Conservation (phyloP, 805 yeast genomes). For the Cyberlindnera veronae region DNA sequence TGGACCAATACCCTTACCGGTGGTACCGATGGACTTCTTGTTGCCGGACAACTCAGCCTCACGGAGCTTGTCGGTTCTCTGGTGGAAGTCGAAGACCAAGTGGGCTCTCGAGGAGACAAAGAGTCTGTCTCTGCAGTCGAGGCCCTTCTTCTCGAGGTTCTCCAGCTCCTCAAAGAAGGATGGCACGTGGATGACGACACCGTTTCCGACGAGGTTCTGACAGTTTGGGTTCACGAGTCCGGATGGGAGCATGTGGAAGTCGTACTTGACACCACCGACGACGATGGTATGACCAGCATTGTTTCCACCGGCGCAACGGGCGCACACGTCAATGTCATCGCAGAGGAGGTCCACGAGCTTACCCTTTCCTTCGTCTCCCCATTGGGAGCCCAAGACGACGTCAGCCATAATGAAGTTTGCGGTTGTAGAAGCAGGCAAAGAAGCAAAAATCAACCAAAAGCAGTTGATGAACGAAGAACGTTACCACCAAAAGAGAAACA, state of each 20-base stretch:
- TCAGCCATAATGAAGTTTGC: constrained; percentile 34
- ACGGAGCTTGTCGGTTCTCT: constrained; percentile 90
- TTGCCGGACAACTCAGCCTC: constrained; percentile 74
- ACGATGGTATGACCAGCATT: constrained; percentile 99
- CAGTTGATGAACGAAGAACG: constrained; percentile 17
- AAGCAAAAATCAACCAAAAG: constrained; percentile 13
- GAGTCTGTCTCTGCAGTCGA: constrained; percentile 57
- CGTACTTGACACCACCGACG: constrained; percentile 82
- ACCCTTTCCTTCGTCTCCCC: constrained; percentile 99
- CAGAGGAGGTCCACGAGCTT: constrained; percentile 93
- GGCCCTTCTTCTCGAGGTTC: constrained; percentile 77
- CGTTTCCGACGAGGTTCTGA: constrained; percentile 86
- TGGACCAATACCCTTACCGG: constrained; percentile 99
- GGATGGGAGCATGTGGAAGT: constrained; percentile 98
- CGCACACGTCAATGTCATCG: constrained; percentile 93
- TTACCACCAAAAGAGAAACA: constrained; percentile 15
- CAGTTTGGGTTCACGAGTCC: constrained; percentile 96
- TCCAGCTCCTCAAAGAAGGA: constrained; percentile 86
- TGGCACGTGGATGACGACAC: constrained; percentile 95
- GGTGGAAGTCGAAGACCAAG: constrained; percentile 96
- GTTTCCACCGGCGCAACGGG: constrained; percentile 98
- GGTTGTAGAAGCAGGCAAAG: background rate
- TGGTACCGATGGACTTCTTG: constrained; percentile 91
- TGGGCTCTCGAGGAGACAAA: constrained; percentile 94
- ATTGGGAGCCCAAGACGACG: constrained; percentile 96